Evolutionary conservation across 1,284 basidiomycete species (phyloP).

Genomic region (Caloboletus firmus): DNA sequence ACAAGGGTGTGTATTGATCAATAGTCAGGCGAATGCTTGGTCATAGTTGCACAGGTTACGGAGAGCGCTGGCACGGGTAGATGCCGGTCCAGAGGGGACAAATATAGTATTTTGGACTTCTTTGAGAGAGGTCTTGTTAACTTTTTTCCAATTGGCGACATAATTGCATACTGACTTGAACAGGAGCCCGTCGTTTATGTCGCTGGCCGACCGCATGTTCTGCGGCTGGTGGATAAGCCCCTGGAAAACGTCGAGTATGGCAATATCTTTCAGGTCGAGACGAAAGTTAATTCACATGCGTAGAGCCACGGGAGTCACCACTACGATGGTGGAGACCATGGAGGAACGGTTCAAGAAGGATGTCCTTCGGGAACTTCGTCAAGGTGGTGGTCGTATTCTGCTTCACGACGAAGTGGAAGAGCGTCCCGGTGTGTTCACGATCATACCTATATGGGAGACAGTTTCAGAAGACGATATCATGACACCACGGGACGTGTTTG

Average conservation of each 20-base stretch:
- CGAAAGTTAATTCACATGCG: neutral
- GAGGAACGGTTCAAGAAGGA: constrained; percentile 90
- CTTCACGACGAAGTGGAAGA: constrained; percentile 97
- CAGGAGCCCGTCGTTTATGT: constrained; percentile 95
- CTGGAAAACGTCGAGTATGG: constrained; percentile 90
- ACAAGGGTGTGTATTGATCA: constrained; percentile 58
- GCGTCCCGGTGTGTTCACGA: constrained; percentile 84
- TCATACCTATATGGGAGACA: constrained; percentile 88
- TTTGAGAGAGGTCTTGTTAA: constrained; percentile 69
- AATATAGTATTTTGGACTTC: constrained; percentile 89
- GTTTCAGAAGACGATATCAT: constrained; percentile 86
- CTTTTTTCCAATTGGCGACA: neutral
- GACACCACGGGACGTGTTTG: constrained; percentile 88
- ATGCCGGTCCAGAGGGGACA: constrained; percentile 70
- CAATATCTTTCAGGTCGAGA: neutral
- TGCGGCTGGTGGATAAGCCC: constrained; percentile 88
- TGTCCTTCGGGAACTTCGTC: constrained; percentile 77
- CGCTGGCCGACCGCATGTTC: constrained; percentile 87
- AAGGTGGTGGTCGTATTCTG: constrained; percentile 79
- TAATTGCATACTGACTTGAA: constrained; percentile 9
- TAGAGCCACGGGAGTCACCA: constrained; percentile 93
- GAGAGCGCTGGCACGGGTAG: constrained; percentile 78
- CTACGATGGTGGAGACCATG: constrained; percentile 91
- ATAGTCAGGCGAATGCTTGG: neutral
- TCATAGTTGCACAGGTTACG: constrained; percentile 60